These are phyloP conservation scores for Botrytis galanthina DNA, from an alignment of 2,329 filamentous ascomycete genomes.

Conservation along the genomic window DNA sequence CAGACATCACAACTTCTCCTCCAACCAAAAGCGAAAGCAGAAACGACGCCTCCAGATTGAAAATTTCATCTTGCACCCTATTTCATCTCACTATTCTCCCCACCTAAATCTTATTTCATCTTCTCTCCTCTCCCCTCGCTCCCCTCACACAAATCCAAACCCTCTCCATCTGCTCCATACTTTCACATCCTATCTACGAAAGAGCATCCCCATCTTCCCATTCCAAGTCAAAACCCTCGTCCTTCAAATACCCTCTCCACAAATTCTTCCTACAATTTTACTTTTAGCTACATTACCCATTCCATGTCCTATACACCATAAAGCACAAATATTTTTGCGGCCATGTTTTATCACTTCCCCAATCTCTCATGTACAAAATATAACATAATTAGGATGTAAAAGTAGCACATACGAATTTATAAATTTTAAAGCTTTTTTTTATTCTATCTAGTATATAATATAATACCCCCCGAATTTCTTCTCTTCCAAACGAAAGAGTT, in stretches of 20 bases:
- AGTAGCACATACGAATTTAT: background rate
- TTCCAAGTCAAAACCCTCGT: background rate
- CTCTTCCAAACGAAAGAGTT: background rate
- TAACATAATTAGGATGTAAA: background rate
- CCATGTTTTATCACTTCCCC: background rate
- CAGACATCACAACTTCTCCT: no score
- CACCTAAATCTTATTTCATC: background rate
- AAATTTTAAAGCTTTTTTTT: slow-evolving; percentile 12
- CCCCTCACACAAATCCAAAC: no score
- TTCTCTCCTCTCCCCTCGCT: background rate
- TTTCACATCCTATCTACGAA: background rate
- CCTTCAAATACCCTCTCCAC: background rate
- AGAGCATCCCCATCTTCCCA: background rate
- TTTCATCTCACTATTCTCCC: background rate
- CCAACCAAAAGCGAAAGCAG: background rate
- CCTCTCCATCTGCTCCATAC: background rate
- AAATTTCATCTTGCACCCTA: background rate
- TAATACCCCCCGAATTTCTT: background rate
- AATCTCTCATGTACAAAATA: background rate
- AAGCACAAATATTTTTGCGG: background rate
- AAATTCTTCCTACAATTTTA: background rate
- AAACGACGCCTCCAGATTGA: background rate
- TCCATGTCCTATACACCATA: background rate
- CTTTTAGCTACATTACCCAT: background rate
- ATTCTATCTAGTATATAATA: slow-evolving; percentile 11